A percentile compares a stretch with the other conserved stretches of the same genome.
Evolutionary conservation across 106 monocot species (phyloP).

Genomic region (Cymbidium sinense): DNA sequence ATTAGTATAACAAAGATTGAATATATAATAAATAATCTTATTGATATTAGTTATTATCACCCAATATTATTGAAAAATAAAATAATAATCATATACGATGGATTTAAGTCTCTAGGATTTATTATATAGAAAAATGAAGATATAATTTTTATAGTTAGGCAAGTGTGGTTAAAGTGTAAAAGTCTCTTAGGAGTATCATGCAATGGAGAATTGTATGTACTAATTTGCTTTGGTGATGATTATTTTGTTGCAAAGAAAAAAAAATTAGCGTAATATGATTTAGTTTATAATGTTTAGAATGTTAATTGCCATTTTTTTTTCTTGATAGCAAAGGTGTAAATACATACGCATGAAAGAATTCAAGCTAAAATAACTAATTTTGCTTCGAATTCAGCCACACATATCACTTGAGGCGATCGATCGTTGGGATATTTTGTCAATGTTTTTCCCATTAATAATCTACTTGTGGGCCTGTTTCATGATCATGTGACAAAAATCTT

Average conservation of each 20-base stretch:
- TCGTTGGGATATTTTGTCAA: background rate
- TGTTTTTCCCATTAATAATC: background rate
- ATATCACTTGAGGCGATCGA: background rate
- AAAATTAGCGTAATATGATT: background rate
- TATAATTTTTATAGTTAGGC: too few species aligned
- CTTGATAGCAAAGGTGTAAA: background rate
- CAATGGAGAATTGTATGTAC: background rate
- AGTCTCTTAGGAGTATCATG: too few species aligned
- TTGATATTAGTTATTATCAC: too few species aligned
- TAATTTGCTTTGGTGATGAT: background rate
- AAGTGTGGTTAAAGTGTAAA: too few species aligned
- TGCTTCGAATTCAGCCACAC: background rate
- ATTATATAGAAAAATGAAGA: too few species aligned
- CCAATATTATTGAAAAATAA: too few species aligned
- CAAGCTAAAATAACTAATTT: conserved; percentile 1
- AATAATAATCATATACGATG: too few species aligned
- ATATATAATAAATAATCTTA: too few species aligned
- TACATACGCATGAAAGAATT: background rate
- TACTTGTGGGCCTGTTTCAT: background rate
- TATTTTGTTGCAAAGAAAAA: background rate
- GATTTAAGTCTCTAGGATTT: too few species aligned
- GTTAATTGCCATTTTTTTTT: background rate
- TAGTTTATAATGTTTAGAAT: background rate
- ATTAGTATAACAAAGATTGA: too few species aligned
- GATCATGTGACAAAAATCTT: background rate